Base-by-base conservation (phyloP, 1,284 basidiomycete species). In the Ganoderma leucocontextum region DNA sequence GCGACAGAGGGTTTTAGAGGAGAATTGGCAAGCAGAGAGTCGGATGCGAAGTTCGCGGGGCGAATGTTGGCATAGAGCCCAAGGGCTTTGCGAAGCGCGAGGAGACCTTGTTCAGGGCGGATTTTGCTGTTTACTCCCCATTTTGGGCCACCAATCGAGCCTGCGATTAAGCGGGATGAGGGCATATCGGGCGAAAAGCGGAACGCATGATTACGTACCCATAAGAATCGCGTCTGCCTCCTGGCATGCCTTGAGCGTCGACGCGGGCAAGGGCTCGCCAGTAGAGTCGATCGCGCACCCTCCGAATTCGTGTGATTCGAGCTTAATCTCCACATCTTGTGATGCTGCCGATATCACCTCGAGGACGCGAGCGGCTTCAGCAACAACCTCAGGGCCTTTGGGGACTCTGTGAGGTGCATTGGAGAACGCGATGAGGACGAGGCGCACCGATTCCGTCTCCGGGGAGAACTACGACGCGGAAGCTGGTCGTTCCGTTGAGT, bases 51-150 rank as follows among this genome's bases (percentile, higher is more conserved):
- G 77, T 94, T 95, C 33, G 96, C 95, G 7, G 98, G 98, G 44
- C 98, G 94, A 80, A 99, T 98, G 85, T 99, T 99, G 78, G 96
- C 97, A 82, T 97, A 99, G 61, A 99, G 88, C 47, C 96, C 97
- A 65, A 99, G 91, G 57, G 89, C 90, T 82, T 99, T 99, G 77
- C 98, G 94, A 63, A 99, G 89, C n/a, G 85, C 82, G 38, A 99
- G 91, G 33, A 99, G 87, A 67, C 97, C 97, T 74, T 92, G 91
- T 82, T 99, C 98, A n/a, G 98, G 98, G 69, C 98, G 92, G 64
- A 99, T 90, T 79, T 94, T 93, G 73, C 92, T 91, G 65, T 91
- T 87, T 2, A 96, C 92, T 55, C 96, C 97, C 98, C 98, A 99
- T 82, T 99, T 99, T 42, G 98, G 98, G 22, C 97, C 98, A 71